phyloP scores from a whole-genome alignment of 2,329 filamentous ascomycete species.

The Didymella exigua region DNA sequence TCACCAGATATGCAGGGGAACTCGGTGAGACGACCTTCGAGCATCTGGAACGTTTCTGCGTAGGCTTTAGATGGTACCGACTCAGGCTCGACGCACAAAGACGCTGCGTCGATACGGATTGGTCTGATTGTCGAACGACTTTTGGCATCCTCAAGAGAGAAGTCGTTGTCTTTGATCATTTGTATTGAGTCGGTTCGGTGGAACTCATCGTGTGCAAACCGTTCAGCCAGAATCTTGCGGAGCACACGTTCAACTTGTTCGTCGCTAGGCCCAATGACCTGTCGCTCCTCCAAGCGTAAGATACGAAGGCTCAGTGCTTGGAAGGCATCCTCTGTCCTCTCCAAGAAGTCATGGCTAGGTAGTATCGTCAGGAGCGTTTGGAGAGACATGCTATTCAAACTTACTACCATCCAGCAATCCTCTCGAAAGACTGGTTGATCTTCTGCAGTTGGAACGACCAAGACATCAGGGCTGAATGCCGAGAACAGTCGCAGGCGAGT shows the following conservation, averaged over 20 bases:
- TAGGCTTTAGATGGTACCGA: conserved; percentile 40
- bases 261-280: conserved; percentile 34
- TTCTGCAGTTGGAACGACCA: conserved; percentile 39
- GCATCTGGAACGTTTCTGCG: conserved; percentile 34
- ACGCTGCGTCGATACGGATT: conserved; percentile 27
- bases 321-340: conserved; percentile 38
- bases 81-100: conserved; percentile 35
- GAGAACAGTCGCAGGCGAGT: neutral
- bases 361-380: conserved; percentile 18
- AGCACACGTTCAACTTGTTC: conserved; percentile 45
- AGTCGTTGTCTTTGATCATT: conserved; percentile 19
- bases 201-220: conserved; percentile 26
- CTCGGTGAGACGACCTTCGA: conserved; percentile 28
- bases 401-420: conserved; percentile 42
- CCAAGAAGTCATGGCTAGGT: conserved; percentile 38
- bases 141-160: conserved; percentile 27
- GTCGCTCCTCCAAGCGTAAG: conserved; percentile 36
- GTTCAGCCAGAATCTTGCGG: conserved; percentile 45
- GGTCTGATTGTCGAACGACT: conserved; percentile 16
- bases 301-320: conserved; percentile 37
- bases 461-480: conserved; percentile 29
- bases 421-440: conserved; percentile 44
- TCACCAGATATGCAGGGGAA: conserved; percentile 23
- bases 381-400: neutral
- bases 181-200: conserved; percentile 13